These are phyloP conservation scores for Plectosphaerella plurivora DNA, from an alignment of 2,329 filamentous ascomycete genomes.

Conservation along the genomic window DNA sequence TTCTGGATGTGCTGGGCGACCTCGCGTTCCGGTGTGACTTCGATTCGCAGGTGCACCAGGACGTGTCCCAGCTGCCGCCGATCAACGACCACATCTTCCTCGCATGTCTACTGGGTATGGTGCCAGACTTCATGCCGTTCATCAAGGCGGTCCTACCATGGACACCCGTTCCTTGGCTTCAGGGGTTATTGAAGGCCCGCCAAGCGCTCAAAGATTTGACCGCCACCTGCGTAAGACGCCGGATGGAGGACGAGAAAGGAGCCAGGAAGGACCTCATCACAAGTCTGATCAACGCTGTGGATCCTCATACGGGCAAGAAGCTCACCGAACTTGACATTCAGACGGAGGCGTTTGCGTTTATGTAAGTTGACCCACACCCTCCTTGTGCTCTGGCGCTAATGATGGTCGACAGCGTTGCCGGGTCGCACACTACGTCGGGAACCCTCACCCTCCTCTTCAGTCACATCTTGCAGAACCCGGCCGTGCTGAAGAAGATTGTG, in stretches of 20 bases:
- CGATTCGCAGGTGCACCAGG: neutral
- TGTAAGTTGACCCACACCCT: neutral
- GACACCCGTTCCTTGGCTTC: neutral
- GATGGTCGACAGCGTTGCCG: neutral
- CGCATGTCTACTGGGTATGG: neutral
- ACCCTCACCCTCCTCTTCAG: slow-evolving; percentile 2
- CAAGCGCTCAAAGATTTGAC: neutral
- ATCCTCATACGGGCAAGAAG: neutral
- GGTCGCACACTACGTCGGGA: slow-evolving; percentile 3
- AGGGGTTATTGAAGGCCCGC: neutral
- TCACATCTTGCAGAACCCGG: slow-evolving; percentile 1
- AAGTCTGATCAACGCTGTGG: neutral
- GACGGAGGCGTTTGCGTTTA: neutral
- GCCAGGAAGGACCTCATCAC: neutral
- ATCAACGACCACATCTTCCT: neutral
- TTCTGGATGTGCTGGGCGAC: neutral
- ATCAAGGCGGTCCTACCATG: neutral
- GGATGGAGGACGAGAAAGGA: neutral
- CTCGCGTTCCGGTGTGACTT: neutral
- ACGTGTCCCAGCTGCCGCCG: neutral
- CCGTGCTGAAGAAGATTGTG: neutral
- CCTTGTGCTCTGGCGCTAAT: neutral
- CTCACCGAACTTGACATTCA: neutral
- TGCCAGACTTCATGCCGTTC: neutral
- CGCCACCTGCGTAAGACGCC: neutral